Evolutionary conservation across 2,329 filamentous ascomycete species (phyloP).

Genomic region (Cryphonectria radicalis): DNA sequence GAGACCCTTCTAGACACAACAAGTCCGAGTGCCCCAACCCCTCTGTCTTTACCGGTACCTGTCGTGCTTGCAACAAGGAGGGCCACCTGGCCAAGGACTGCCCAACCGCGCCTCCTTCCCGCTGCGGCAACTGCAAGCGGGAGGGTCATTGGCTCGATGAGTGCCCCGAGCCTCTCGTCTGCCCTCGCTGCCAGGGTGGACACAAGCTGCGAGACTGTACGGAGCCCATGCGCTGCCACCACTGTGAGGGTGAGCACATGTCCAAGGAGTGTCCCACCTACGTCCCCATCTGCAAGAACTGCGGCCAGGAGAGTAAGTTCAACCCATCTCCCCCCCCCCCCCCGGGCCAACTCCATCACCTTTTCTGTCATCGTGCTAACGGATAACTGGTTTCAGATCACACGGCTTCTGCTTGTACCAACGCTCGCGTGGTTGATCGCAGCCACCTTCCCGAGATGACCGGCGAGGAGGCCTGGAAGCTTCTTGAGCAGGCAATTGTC

Average conservation of each 20-base stretch:
- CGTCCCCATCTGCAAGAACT: conserved; percentile 65
- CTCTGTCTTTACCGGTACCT: conserved; percentile 42
- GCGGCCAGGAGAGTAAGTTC: conserved; percentile 59
- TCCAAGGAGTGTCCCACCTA: conserved; percentile 54
- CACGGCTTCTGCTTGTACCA: conserved; percentile 57
- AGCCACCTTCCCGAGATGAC: conserved; percentile 51
- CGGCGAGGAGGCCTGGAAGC: conserved; percentile 62
- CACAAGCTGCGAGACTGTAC: conserved; percentile 61
- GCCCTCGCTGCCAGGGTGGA: conserved; percentile 50
- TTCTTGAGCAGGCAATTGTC: conserved; percentile 55
- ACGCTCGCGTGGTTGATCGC: conserved; percentile 62
- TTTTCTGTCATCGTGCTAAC: conserved; percentile 16
- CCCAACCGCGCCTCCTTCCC: conserved; percentile 41
- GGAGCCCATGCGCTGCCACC: conserved; percentile 36
- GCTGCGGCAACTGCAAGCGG: conserved; percentile 50
- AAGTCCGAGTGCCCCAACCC: conserved; percentile 66
- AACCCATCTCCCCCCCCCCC: neutral
- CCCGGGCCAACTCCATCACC: neutral
- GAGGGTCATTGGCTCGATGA: conserved; percentile 61
- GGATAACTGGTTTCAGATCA: conserved; percentile 52
- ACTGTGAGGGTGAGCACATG: conserved; percentile 58
- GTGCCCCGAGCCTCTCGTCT: conserved; percentile 56
- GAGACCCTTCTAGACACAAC: conserved; percentile 53
- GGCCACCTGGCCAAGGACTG: conserved; percentile 61
- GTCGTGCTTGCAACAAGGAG: conserved; percentile 49